Percentiles rank a stretch among this genome's conserved stretches.
Conservation (phyloP, 441 rosid genomes). For the Euphorbia corollata region DNA sequence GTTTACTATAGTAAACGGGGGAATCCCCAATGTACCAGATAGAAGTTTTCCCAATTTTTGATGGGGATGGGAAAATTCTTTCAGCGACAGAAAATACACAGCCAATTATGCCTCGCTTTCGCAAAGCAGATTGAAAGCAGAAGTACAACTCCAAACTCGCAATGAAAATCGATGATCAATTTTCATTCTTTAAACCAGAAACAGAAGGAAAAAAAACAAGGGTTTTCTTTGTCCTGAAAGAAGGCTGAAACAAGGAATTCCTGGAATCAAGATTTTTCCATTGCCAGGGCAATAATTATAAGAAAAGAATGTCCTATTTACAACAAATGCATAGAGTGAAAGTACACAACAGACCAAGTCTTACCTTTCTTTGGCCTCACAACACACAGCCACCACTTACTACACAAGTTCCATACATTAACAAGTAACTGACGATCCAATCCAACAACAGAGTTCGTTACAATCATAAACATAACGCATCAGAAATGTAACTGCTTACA, state of each 20-base stretch:
- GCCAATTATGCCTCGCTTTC: no score
- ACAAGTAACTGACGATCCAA: not conserved
- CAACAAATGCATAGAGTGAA: conserved; percentile 22
- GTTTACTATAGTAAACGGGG: no score
- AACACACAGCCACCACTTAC: conserved; percentile 16
- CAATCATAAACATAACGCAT: conserved; percentile 8
- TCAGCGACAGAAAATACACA: no score
- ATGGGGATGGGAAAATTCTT: no score
- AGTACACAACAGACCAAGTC: conserved; percentile 15
- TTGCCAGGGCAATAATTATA: not conserved
- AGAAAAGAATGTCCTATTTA: conserved; percentile 28
- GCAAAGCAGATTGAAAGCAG: no score
- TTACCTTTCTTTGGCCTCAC: conserved; percentile 10
- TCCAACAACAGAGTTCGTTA: not conserved
- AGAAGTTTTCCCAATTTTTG: no score
- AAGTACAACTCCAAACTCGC: no score
- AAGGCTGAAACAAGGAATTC: not conserved
- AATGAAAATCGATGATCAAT: not conserved
- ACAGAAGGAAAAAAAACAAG: not conserved
- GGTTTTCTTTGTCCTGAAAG: not conserved
- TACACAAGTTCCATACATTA: conserved; percentile 12
- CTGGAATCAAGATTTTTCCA: not conserved
- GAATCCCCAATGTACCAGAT: no score
- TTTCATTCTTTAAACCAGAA: not conserved
- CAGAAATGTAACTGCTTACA: conserved; percentile 37